These are phyloP conservation scores for Cryptococcus sp. DNA, from an alignment of 1,284 basidiomycete species.

Conservation along the genomic window DNA sequence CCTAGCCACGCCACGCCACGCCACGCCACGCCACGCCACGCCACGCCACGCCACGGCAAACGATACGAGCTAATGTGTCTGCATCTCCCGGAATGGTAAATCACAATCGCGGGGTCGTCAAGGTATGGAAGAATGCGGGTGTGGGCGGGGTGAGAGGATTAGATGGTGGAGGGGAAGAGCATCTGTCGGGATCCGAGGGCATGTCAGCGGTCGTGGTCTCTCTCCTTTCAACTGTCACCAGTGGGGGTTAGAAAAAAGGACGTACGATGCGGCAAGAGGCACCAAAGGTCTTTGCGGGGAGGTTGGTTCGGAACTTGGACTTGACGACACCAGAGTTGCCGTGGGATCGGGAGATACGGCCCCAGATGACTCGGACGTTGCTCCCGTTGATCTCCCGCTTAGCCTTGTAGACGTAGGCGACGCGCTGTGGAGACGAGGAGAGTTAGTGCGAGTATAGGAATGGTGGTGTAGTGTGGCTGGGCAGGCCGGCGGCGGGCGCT, in stretches of 20 bases:
- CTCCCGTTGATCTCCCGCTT: slow-evolving; percentile 88
- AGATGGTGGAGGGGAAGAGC: slow-evolving; percentile 53
- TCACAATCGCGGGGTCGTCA: slow-evolving; percentile 18
- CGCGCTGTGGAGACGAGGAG: slow-evolving; percentile 59
- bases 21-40: no score
- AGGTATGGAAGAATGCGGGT: background rate
- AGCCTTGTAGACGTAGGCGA: slow-evolving; percentile 97
- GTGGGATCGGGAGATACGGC: slow-evolving; percentile 87
- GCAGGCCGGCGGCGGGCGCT: background rate
- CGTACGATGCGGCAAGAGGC: slow-evolving; percentile 86
- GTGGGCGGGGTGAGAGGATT: slow-evolving; percentile 22
- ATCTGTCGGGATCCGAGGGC: slow-evolving; percentile 37
- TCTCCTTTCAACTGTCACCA: slow-evolving; percentile 9
- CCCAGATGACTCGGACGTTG: slow-evolving; percentile 96
- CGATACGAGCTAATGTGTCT: slow-evolving; percentile 6
- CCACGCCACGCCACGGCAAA: background rate
- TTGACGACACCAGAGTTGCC: slow-evolving; percentile 95
- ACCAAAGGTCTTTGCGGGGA: slow-evolving; percentile 93
- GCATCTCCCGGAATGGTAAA: slow-evolving; percentile 24
- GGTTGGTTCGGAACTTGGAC: slow-evolving; percentile 94
- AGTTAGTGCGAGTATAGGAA: background rate
- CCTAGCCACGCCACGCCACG: no score
- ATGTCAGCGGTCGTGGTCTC: background rate
- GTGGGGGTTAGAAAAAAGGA: slow-evolving; percentile 40
- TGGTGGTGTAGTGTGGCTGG: no score